Conservation (phyloP, 2,329 filamentous ascomycete genomes). For the Aspergillus sp. region DNA sequence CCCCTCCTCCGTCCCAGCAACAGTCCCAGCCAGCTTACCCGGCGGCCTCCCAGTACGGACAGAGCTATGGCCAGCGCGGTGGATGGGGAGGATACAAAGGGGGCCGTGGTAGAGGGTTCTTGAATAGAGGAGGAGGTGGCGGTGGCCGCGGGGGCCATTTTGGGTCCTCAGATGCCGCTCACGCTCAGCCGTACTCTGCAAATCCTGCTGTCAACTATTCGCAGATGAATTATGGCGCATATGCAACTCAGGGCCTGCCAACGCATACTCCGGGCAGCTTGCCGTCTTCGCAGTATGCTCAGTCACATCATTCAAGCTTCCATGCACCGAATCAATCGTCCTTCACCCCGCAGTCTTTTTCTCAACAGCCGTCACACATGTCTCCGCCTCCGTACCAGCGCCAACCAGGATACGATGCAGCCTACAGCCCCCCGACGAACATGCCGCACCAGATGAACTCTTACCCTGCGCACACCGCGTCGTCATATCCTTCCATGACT, state of each 20-base stretch:
- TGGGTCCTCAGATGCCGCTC: slow-evolving; percentile 13
- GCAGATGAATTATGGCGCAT: slow-evolving; percentile 21
- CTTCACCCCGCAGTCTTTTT: slow-evolving; percentile 16
- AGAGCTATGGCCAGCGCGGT: slow-evolving; percentile 17
- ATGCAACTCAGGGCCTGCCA: slow-evolving; percentile 17
- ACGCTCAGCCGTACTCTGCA: slow-evolving; percentile 13
- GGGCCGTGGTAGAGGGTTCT: slow-evolving; percentile 27
- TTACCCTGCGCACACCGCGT: slow-evolving; percentile 11
- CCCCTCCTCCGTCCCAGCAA: slow-evolving; percentile 30
- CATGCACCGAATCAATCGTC: slow-evolving; percentile 13
- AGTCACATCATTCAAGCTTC: slow-evolving; percentile 14
- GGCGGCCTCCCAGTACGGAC: slow-evolving; percentile 17
- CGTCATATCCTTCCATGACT: slow-evolving; percentile 12
- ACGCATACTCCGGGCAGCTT: slow-evolving; percentile 15
- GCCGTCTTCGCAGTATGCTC: slow-evolving; percentile 17
- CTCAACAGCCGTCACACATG: slow-evolving; percentile 14
- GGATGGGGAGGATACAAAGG: slow-evolving; percentile 20
- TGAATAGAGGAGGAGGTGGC: slow-evolving; percentile 19
- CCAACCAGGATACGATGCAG: slow-evolving; percentile 18
- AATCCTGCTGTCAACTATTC: slow-evolving; percentile 19
- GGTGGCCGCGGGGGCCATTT: slow-evolving; percentile 20
- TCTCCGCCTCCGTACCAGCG: slow-evolving; percentile 19
- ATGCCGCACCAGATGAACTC: neutral
- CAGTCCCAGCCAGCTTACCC: slow-evolving; percentile 12
- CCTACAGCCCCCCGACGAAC: slow-evolving; percentile 12